Conservation (phyloP, 2,329 filamentous ascomycete species). For the Fusarium odoratissimum region DNA sequence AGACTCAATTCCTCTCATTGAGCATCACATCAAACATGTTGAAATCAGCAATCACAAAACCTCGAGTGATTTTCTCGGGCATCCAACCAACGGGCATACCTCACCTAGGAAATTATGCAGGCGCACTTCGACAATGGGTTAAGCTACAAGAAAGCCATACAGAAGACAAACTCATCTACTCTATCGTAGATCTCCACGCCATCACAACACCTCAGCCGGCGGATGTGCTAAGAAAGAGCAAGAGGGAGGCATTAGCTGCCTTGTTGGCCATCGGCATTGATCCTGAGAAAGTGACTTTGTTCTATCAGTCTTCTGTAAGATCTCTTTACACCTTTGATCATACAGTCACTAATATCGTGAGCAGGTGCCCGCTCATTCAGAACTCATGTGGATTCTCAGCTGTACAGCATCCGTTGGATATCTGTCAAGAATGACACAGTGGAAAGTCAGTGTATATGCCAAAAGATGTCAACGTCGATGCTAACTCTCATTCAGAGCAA, state of each 20-base stretch:
- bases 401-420: conserved; percentile 93
- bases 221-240: conserved; percentile 69
- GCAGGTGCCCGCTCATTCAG: conserved; percentile 80
- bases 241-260: conserved; percentile 80
- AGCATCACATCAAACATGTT: conserved; percentile 4
- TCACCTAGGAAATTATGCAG: conserved; percentile 95
- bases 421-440: conserved; percentile 98
- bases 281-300: conserved; percentile 80
- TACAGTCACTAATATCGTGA: not conserved
- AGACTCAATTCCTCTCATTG: not conserved
- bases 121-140: conserved; percentile 89
- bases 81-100: conserved; percentile 97
- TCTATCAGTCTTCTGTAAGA: conserved; percentile 81
- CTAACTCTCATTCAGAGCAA: conserved; percentile 70
- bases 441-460: conserved; percentile 74
- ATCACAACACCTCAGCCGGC: conserved; percentile 82
- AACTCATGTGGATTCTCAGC: conserved; percentile 97
- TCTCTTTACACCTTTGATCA: not conserved
- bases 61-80: conserved; percentile 83
- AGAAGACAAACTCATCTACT: conserved; percentile 77
- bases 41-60: conserved; percentile 16
- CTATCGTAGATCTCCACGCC: conserved; percentile 92
- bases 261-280: conserved; percentile 87
- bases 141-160: conserved; percentile 73
- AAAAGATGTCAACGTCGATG: not conserved